These are phyloP conservation scores for Houttuynia cordata DNA, from an alignment of 164 flowering plant species.

Conservation along the genomic window DNA sequence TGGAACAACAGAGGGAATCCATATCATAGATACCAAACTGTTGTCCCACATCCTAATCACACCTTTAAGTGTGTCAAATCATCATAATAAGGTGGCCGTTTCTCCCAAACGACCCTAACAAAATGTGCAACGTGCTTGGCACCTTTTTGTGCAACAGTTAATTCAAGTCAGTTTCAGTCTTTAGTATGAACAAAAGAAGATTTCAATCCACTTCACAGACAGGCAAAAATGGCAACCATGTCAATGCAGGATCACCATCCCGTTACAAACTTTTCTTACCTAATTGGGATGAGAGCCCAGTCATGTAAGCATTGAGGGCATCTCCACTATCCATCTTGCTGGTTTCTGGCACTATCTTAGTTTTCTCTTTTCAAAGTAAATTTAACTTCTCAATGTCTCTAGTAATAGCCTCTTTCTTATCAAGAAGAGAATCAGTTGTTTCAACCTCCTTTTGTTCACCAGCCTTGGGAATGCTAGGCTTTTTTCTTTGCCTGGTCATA, in stretches of 20 bases:
- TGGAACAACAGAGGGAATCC: too few species aligned
- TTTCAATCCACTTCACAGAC: neutral
- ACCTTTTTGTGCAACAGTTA: too few species aligned
- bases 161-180: too few species aligned
- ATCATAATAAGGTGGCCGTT: too few species aligned
- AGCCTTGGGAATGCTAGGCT: slow-evolving; percentile 23
- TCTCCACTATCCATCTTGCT: slow-evolving; percentile 46
- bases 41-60: too few species aligned
- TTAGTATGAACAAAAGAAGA: neutral
- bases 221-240: neutral
- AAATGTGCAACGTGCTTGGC: too few species aligned
- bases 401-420: slow-evolving; percentile 62
- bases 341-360: slow-evolving; percentile 24
- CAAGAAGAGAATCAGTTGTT: slow-evolving; percentile 91
- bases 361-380: slow-evolving; percentile 42
- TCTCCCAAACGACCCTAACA: too few species aligned
- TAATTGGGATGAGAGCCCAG: slow-evolving; percentile 76
- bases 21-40: too few species aligned
- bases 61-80: too few species aligned
- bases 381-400: slow-evolving; percentile 57
- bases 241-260: neutral
- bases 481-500: slow-evolving; percentile 86
- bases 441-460: slow-evolving; percentile 53
- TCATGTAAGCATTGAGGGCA: slow-evolving; percentile 90
- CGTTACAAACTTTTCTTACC: slow-evolving; percentile 44